phyloP scores from a whole-genome alignment of 2,329 filamentous ascomycete species.

The Scedosporium dehoogii region DNA sequence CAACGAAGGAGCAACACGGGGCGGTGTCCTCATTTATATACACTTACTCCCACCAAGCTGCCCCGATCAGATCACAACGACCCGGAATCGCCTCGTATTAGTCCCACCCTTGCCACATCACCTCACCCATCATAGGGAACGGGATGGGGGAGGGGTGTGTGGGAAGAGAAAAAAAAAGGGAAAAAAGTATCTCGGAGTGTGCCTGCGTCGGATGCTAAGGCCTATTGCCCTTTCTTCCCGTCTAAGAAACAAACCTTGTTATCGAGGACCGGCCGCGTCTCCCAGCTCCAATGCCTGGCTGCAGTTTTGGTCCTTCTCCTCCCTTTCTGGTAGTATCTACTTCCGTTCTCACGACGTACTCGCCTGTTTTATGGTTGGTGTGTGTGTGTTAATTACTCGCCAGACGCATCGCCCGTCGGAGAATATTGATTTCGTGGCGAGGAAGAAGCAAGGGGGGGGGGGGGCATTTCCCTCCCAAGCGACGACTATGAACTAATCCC shows the following conservation, averaged over 20 bases:
- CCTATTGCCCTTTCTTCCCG: neutral
- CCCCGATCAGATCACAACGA: neutral
- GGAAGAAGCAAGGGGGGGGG: neutral
- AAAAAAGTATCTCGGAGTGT: neutral
- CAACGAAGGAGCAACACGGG: neutral
- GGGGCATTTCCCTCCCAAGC: neutral
- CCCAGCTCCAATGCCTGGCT: neutral
- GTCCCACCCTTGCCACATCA: neutral
- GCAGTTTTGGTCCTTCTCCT: neutral
- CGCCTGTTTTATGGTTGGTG: neutral
- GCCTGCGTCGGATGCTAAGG: neutral
- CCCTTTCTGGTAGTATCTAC: neutral
- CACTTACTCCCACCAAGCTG: neutral
- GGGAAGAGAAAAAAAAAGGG: neutral
- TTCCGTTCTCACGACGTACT: neutral
- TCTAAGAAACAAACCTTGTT: neutral
- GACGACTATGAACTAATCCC: neutral
- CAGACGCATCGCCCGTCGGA: neutral
- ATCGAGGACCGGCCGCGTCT: neutral
- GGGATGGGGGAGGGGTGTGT: neutral
- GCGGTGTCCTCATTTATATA: neutral
- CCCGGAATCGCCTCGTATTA: neutral
- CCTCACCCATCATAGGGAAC: neutral
- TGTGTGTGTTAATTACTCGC: neutral
- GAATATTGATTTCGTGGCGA: neutral